Conservation (phyloP, 495 filamentous ascomycete genomes). For the Penicillium angulare region DNA sequence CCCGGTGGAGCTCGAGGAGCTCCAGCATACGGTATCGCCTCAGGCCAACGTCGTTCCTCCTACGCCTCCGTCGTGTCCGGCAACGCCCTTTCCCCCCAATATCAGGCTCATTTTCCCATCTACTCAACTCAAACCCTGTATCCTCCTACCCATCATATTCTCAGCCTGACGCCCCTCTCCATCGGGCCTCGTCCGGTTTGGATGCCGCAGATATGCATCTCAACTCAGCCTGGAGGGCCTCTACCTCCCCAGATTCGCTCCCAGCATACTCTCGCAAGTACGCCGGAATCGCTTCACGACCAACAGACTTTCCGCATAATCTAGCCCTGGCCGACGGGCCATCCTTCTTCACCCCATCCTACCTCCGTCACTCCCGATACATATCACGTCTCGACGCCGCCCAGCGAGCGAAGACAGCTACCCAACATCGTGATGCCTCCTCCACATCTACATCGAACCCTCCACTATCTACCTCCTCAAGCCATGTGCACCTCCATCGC, state of each 20-base stretch:
- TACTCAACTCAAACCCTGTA: slow-evolving; percentile 51
- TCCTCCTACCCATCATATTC: slow-evolving; percentile 38
- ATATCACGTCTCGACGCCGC: slow-evolving; percentile 69
- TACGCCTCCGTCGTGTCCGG: slow-evolving; percentile 84
- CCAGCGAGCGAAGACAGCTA: slow-evolving; percentile 59
- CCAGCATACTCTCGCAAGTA: slow-evolving; percentile 63
- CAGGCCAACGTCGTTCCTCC: slow-evolving; percentile 55
- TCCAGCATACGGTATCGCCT: slow-evolving; percentile 44
- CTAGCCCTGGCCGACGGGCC: slow-evolving; percentile 29
- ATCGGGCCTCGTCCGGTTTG: slow-evolving; percentile 34
- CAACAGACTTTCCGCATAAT: slow-evolving; percentile 28
- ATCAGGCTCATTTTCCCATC: slow-evolving; percentile 58
- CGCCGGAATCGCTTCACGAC: slow-evolving; percentile 41
- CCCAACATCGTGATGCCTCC: slow-evolving; percentile 46
- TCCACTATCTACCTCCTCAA: slow-evolving; percentile 62
- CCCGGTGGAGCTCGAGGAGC: slow-evolving; percentile 47
- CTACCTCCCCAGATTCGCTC: slow-evolving; percentile 37
- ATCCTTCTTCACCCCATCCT: slow-evolving; percentile 75
- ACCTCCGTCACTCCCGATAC: slow-evolving; percentile 75
- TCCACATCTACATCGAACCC: slow-evolving; percentile 35
- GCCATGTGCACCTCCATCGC: slow-evolving; percentile 62
- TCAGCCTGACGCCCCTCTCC: slow-evolving; percentile 34
- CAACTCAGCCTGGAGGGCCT: slow-evolving; percentile 41
- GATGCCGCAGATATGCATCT: slow-evolving; percentile 49
- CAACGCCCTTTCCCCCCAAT: slow-evolving; percentile 50